Base-by-base conservation (phyloP, 2,329 filamentous ascomycete genomes). In the Fusarium pseudograminearum region DNA sequence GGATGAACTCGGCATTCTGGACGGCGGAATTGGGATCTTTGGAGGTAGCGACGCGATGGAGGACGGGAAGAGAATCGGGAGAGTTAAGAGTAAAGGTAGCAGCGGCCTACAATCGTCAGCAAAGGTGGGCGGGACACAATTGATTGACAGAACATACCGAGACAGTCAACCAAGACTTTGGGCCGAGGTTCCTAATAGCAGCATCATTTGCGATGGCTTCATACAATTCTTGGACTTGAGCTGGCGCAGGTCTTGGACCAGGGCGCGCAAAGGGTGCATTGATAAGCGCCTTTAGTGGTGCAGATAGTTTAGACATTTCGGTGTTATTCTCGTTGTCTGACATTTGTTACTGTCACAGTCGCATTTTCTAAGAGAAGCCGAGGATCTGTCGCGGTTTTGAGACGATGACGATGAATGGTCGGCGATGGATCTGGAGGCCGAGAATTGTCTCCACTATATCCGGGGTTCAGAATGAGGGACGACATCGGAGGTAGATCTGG, bases 11-110 rank as follows among this genome's bases (percentile, higher is more conserved):
- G 66, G 91, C 91, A 34, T 86, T 83, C 28, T 84, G 81, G 4
- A 86, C 80, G 8, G 69, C 57, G 16, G 54, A 66, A 62, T 60
- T 45, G 57, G 54, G 59, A 67, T 65, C 47, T 64, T 73, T 56
- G 9, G 73, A 53, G 6, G 79, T 73, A 14, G 86, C 85, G 33
- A 87, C 79, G 57, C 84, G 75, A 80, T 89, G 90, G 15, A 94
- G 85, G 24, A 86, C 80, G 6, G 87, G 81, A 70, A 95, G 87
- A 5, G 92, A 91, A 60, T 92, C 90, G 26, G 93, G 93, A 3
- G 92, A 94, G 82, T 97, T 96, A 83, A 96, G 89, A 2, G 93
- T 96, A 82, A 95, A 92, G 3, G 92, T 93, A 20, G 93, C 90
- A 33, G 93, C 93, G 1, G 93, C 91, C 90, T 93, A 16, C 7